These are phyloP conservation scores for Mycena filopes DNA, from an alignment of 768 basidiomycete genomes.

Conservation along the genomic window DNA sequence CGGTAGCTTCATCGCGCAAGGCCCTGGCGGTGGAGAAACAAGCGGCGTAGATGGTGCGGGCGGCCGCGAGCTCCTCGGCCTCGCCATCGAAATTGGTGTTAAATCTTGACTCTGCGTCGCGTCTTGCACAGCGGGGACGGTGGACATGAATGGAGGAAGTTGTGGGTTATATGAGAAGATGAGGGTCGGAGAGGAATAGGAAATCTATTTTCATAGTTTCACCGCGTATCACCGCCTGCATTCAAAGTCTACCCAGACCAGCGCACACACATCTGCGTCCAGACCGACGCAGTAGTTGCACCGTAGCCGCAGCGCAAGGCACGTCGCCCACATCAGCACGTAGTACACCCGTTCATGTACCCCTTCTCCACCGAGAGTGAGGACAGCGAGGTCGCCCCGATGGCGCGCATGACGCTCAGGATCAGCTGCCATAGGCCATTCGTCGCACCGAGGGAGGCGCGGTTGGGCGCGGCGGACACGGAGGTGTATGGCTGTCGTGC, in stretches of 20 bases:
- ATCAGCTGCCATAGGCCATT: conserved; percentile 58
- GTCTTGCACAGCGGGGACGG: too few relatives aligned
- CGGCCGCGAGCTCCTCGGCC: too few relatives aligned
- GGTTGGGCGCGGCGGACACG: conserved; percentile 59
- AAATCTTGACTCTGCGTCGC: too few relatives aligned
- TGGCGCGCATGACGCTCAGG: conserved; percentile 48
- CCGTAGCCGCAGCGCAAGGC: conserved; percentile 39
- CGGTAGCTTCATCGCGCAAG: too few relatives aligned
- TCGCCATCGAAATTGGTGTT: too few relatives aligned
- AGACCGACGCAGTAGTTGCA: conserved; percentile 48
- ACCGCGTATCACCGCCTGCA: neutral
- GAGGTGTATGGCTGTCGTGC: conserved; percentile 62
- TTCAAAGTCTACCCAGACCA: neutral
- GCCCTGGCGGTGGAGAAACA: too few relatives aligned
- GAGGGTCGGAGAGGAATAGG: too few relatives aligned
- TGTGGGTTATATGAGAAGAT: too few relatives aligned
- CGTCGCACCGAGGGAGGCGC: conserved; percentile 60
- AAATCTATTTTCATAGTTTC: too few relatives aligned
- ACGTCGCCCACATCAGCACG: conserved; percentile 40
- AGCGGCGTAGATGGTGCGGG: too few relatives aligned
- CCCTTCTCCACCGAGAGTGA: conserved; percentile 63
- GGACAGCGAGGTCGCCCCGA: conserved; percentile 69
- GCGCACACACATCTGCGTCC: conserved; percentile 2
- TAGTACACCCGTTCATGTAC: conserved; percentile 62
- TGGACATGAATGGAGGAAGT: too few relatives aligned